Evolutionary conservation across 768 basidiomycete species (phyloP), one percentile per base, ranked within the genome.

Genomic region (Podaxis sp.): DNA sequence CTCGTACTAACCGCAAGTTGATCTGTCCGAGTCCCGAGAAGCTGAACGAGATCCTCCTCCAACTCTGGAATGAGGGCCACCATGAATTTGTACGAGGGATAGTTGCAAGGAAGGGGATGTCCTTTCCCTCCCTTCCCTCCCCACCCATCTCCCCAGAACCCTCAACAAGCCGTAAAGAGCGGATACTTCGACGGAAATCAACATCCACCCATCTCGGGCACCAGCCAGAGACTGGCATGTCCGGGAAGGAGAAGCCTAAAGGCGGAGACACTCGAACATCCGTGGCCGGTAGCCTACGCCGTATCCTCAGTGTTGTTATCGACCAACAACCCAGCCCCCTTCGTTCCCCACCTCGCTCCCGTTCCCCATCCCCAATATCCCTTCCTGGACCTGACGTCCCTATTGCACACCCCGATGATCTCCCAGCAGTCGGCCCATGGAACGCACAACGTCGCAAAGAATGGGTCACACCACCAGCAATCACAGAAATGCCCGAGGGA

Each of bases 11-110:
- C 48, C 48, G 57, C 36, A 59, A 51, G 36, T 11, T 38, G 5
- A 27, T 59, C 47, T 59, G 57, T n/a, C 57, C 57, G 14, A 23
- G 50, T 4, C 50, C 48, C 32, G 50, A 59, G 27, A 51, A 59
- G 27, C 21, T 51, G 10, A 50, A 27, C 36, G 48, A 59, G 23
- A 59, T 47, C 14, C 57, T 59, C 5, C 48, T 14, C 16, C 57
- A 59, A 28, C 57, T 59, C 14, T 59, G 48, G 48, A 46, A 59
- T 21, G 57, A 59, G 37, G 57, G 57, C 36, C 57, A 59, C 50
- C 57, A 47, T 27, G 57, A 42, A 6, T 59, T 59, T 18, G 57
- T 59, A 50, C 37, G 25, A 9, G 35, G 36, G 14, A 42, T 51
- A 13, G 18, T 27, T 7, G 32, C 13, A 25, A 50, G 25, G 27